Base-by-base conservation (phyloP, 1,284 basidiomycete genomes). In the Leccinum fuscescens region DNA sequence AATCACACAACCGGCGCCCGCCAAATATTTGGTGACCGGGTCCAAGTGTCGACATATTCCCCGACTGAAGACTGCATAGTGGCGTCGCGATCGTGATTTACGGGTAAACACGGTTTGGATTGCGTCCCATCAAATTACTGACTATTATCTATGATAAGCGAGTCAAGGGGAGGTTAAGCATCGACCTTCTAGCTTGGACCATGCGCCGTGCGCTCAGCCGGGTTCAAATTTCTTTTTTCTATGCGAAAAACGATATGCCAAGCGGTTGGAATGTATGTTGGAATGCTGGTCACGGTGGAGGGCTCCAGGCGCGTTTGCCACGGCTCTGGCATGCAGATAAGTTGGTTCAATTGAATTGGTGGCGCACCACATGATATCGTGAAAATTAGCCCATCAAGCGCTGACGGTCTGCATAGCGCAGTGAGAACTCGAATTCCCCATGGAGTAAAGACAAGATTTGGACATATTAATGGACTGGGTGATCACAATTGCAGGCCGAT, bases 21-120 rank as follows among this genome's bases (percentile, higher is more conserved):
- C 59, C 63, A 52, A 62, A 54, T 53, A 35, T 60, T 50, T 44
- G 54, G 49, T 65, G 42, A 54, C 50, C 35, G 49, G 51, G 46
- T 24, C 48, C 58, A 37, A 61, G 37, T 50, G 52, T 62, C 31
- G 51, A 39, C 14, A 2, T 9, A 42, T n/a, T 17, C 39, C 39
- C 39, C n/a, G n/a, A 42, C 39, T 42, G 42, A 46, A 44, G 39
- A 39, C 37, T 42, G n/a, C n/a, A 44, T 42, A 17, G 44, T 20
- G 44, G 17, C 44, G 5, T 46, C 8, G 17, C 17, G 17, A 20
- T 20, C 42, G 39, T 42, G n/a, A 44, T 11, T 42, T 42, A 2
- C 9, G 44, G 20, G 44, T 46, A 14, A 46, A 20, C 11, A 46
- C 20, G 44, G 44, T 22, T 46, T 46, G 17, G 6, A 12, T 44